Conservation (phyloP, 352 stramenopile species). For the Peronospora destructor region DNA sequence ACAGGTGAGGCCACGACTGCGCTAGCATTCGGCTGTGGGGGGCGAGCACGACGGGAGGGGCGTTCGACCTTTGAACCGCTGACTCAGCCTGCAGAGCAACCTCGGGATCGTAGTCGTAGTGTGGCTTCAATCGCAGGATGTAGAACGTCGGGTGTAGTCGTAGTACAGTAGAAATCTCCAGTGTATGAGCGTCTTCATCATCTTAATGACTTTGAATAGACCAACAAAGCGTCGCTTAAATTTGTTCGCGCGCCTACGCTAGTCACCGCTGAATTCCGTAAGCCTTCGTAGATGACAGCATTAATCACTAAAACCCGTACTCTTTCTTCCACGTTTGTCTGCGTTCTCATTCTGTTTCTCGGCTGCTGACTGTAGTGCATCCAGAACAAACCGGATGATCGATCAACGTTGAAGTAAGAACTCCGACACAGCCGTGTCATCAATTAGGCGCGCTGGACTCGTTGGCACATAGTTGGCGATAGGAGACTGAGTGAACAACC, state of each 20-base stretch:
- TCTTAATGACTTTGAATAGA: background rate
- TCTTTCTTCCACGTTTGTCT: conserved; percentile 2
- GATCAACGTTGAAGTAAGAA: background rate
- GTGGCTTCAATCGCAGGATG: background rate
- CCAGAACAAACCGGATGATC: background rate
- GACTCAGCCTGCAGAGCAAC: no score
- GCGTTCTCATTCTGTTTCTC: conserved; percentile 1
- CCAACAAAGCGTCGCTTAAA: background rate
- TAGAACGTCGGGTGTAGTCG: background rate
- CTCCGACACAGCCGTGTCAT: background rate
- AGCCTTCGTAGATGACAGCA: background rate
- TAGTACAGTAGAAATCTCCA: background rate
- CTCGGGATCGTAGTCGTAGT: background rate
- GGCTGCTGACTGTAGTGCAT: background rate
- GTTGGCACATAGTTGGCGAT: background rate
- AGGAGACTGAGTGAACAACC: no score
- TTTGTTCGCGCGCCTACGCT: background rate
- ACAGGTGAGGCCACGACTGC: no score
- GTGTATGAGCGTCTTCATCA: background rate
- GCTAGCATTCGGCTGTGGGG: no score
- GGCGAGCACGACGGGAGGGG: no score
- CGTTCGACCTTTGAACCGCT: no score
- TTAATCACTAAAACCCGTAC: background rate
- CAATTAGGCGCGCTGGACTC: background rate
- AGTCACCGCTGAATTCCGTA: background rate